These are phyloP conservation scores for Catenaria anguillulae DNA, from an alignment of 371 early-diverging fungal species.

Conservation along the genomic window DNA sequence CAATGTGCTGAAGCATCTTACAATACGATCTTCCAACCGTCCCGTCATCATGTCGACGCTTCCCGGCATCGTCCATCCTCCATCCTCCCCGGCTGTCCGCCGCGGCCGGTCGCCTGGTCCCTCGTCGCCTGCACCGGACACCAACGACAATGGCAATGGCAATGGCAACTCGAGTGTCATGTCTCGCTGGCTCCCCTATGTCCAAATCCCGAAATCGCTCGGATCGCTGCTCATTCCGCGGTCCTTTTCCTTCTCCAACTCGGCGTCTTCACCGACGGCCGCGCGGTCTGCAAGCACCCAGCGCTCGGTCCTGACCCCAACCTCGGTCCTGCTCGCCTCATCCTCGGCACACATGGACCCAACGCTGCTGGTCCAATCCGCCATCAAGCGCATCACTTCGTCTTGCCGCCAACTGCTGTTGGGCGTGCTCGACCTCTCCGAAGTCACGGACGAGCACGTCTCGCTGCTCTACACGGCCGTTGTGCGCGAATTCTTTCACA, in stretches of 20 bases:
- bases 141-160: too few relatives aligned
- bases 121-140: too few relatives aligned
- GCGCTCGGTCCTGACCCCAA: not conserved
- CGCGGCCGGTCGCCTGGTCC: too few relatives aligned
- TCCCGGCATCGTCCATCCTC: too few relatives aligned
- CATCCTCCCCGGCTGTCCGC: too few relatives aligned
- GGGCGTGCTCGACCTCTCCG: constrained; percentile 1
- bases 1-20: too few relatives aligned
- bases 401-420: not conserved
- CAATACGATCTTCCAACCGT: too few relatives aligned
- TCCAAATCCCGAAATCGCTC: not conserved
- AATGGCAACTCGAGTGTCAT: too few relatives aligned
- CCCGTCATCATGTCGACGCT: too few relatives aligned
- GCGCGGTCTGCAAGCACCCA: not conserved
- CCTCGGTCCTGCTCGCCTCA: not conserved
- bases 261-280: not conserved
- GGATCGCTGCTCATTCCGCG: not conserved
- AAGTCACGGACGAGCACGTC: constrained; percentile 4
- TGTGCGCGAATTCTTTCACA: not conserved
- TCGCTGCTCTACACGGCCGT: constrained; percentile 5
- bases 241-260: too few relatives aligned
- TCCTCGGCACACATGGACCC: too few relatives aligned
- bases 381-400: constrained; percentile 2
- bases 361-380: not conserved
- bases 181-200: not conserved